Base-by-base conservation (phyloP, 257 asterid genomes). In the Solanum commersonii region DNA sequence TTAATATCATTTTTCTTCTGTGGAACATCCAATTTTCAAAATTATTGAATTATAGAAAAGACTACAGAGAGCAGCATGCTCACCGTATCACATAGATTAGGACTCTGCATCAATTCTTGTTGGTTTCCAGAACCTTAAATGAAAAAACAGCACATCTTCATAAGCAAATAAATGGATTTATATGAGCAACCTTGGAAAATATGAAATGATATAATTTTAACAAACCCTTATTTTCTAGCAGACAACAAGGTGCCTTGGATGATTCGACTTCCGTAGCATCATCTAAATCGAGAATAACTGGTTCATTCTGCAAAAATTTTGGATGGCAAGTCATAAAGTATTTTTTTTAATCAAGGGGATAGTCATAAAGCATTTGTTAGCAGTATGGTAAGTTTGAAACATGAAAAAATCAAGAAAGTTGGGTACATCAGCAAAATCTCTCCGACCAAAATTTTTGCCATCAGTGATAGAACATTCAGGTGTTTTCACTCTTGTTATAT, bases 41-140 rank as follows among this genome's bases (percentile, higher is more conserved):
- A 59, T 40, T 67, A 44, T 23, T n/a, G 38, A 82, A 18, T 22
- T 42, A 63, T 40, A 74, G 72, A 59, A 44, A 84, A 84, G 59
- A 84, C 38, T 60, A 63, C 34, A 88, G 59, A 59, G 40, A 5
- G 29, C 56, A 3, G 37, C 71, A 44, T 18, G 82, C 91, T 89
- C 84, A 91, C 93, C 40, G 13, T 13, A 52, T 76, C 90, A 87
- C 23, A 65, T 83, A 29, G 77, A 37, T 83, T 71, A 87, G 92
- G 79, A 37, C 71, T 88, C 52, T 84, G 77, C 60, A 84, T 83
- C 40, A 90, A 84, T 67, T 90, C 87, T 59, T 73, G 89, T 87
- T 91, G 92, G 65, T 91, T 88, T 56, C 77, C 83, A 72, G 92
- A 90, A 89, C 93, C 98, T 94, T 93, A 82, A 89, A 91, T 83